Percentiles rank a stretch among this genome's conserved stretches.
These are phyloP conservation scores for Coemansia sp. DNA, from an alignment of 192 early-diverging fungal genomes.

Conservation along the genomic window DNA sequence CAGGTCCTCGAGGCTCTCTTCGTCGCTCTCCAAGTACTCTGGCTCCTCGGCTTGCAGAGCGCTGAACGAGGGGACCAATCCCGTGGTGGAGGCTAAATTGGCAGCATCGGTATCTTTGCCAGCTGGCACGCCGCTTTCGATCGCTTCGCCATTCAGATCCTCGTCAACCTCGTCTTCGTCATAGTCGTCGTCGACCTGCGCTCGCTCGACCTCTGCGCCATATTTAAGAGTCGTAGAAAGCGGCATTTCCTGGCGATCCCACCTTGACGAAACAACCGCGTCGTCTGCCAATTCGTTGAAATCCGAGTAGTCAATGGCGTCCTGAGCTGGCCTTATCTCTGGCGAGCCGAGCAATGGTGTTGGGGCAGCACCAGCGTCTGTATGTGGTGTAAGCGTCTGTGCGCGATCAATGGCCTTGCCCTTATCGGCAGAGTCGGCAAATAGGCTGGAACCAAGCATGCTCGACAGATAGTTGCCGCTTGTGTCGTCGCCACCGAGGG, in stretches of 20 bases:
- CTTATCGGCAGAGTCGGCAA: slow-evolving; percentile 21
- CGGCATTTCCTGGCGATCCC: slow-evolving; percentile 4
- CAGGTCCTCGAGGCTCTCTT: slow-evolving; percentile 50
- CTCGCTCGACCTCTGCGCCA: slow-evolving; percentile 17
- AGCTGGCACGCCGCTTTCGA: no score
- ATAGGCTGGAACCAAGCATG: slow-evolving; percentile 32
- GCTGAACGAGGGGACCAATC: neutral
- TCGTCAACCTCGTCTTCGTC: slow-evolving; percentile 51
- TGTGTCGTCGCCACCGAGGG: slow-evolving; percentile 41
- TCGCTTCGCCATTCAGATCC: neutral
- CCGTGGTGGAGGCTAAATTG: neutral
- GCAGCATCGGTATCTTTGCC: no score
- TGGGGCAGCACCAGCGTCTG: neutral
- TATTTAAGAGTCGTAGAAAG: slow-evolving; percentile 15
- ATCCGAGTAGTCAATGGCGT: slow-evolving; percentile 82
- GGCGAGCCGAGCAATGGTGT: slow-evolving; percentile 33
- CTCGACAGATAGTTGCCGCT: slow-evolving; percentile 25
- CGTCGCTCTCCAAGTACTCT: slow-evolving; percentile 31
- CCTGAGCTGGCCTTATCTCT: slow-evolving; percentile 57
- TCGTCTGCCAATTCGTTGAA: slow-evolving; percentile 79
- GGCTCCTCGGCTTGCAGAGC: slow-evolving; percentile 4
- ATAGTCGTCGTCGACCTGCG: slow-evolving; percentile 58
- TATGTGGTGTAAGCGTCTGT: neutral
- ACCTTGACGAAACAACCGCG: slow-evolving; percentile 32
- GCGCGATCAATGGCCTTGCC: neutral